These are phyloP conservation scores for Physcomitrellopsis africana DNA, from an alignment of 225 moss, liverwort and hornwort species.

Conservation along the genomic window DNA sequence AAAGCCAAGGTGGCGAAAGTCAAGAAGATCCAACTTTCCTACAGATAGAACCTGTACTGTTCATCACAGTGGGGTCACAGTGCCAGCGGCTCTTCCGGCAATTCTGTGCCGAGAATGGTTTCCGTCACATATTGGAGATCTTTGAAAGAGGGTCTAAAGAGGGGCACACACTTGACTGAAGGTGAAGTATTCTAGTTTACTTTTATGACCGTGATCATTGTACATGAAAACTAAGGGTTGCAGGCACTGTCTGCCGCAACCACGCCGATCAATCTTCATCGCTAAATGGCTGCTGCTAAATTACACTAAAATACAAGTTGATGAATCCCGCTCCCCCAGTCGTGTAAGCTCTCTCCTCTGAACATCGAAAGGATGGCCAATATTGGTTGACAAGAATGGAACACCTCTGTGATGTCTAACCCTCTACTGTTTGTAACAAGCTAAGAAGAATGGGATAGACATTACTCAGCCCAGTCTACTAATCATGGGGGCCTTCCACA, in stretches of 20 bases:
- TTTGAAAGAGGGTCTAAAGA: not conserved
- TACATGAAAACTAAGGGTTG: slow-evolving; percentile 30
- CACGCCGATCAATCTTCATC: slow-evolving; percentile 25
- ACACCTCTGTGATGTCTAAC: slow-evolving; percentile 31
- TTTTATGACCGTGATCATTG: slow-evolving; percentile 26
- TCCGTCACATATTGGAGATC: not conserved
- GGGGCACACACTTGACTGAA: not conserved
- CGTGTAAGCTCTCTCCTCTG: slow-evolving; percentile 33
- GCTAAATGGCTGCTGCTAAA: slow-evolving; percentile 33
- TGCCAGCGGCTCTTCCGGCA: not conserved
- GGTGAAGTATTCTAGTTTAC: slow-evolving; percentile 6
- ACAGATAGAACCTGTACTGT: not conserved
- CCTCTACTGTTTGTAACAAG: not conserved
- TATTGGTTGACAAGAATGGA: slow-evolving; percentile 33
- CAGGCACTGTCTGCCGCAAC: not conserved
- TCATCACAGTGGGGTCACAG: too few species aligned
- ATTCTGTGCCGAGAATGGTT: too few species aligned
- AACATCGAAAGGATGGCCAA: slow-evolving; percentile 36
- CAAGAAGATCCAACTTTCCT: not conserved
- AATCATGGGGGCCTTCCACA: not conserved
- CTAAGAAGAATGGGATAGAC: slow-evolving; percentile 28
- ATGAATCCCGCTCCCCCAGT: slow-evolving; percentile 34
- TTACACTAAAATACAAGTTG: slow-evolving; percentile 43
- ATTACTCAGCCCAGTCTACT: slow-evolving; percentile 14
- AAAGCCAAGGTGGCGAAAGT: not conserved